Conservation (phyloP, 495 filamentous ascomycete species). For the Aspergillus avenaceus region DNA sequence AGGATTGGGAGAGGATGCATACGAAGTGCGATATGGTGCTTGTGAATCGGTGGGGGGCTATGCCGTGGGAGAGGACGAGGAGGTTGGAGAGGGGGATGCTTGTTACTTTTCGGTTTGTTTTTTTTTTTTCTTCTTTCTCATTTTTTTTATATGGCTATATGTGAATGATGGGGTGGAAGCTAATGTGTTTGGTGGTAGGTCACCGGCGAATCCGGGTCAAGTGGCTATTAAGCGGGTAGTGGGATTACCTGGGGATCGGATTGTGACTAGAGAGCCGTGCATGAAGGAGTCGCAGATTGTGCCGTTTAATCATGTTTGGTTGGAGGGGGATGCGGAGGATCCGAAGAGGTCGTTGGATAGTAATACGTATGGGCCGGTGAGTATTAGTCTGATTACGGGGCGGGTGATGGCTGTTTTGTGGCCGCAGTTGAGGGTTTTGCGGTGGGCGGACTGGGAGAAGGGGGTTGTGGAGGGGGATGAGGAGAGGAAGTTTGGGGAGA, state of each 20-base stretch:
- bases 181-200: constrained; percentile 39
- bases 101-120: constrained; percentile 47
- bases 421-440: constrained; percentile 49
- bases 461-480: constrained; percentile 20
- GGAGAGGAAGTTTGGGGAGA: constrained; percentile 21
- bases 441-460: constrained; percentile 40
- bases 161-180: neutral
- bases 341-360: constrained; percentile 59
- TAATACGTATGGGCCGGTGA: constrained; percentile 69
- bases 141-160: neutral
- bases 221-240: constrained; percentile 66
- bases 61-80: constrained; percentile 38
- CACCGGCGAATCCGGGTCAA: constrained; percentile 56
- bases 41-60: constrained; percentile 40
- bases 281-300: constrained; percentile 52
- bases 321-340: constrained; percentile 66
- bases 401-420: constrained; percentile 58
- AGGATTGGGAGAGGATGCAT: constrained; percentile 53
- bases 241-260: constrained; percentile 63
- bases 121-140: neutral
- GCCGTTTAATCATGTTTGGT: constrained; percentile 71
- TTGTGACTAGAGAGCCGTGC: constrained; percentile 59
- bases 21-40: constrained; percentile 48
- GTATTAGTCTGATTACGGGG: constrained; percentile 58
- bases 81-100: constrained; percentile 50